Evolutionary conservation across 2,329 filamentous ascomycete species (phyloP).

Genomic region (Aplosporella prunicola): DNA sequence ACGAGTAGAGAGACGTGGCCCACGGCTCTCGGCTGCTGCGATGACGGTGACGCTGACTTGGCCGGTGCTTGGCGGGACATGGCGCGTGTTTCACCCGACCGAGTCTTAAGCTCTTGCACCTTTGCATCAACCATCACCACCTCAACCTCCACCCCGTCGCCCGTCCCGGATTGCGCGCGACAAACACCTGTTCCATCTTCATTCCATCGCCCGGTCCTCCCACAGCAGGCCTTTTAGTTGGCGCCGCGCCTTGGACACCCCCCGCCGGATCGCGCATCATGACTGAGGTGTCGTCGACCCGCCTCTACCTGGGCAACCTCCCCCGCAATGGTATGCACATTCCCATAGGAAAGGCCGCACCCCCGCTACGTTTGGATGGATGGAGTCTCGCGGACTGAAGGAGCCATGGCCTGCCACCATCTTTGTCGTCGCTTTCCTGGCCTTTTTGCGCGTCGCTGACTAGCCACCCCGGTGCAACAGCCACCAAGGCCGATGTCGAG

Average conservation of each 20-base stretch:
- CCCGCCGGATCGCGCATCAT: slow-evolving; percentile 39
- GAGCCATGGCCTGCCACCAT: slow-evolving; percentile 8
- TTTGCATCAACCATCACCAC: not conserved
- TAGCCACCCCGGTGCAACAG: slow-evolving; percentile 43
- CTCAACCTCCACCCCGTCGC: not conserved
- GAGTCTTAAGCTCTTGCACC: not conserved
- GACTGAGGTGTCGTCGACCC: slow-evolving; percentile 85
- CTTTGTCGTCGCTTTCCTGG: slow-evolving; percentile 12
- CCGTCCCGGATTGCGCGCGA: no score
- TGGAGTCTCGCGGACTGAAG: slow-evolving; percentile 7
- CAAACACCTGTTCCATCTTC: no score
- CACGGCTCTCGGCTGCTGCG: no score
- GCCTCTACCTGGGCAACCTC: slow-evolving; percentile 96
- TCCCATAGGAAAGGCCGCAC: slow-evolving; percentile 10
- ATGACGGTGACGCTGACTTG: no score
- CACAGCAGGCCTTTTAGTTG: no score
- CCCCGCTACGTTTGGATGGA: slow-evolving; percentile 12
- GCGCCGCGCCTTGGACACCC: slow-evolving; percentile 9
- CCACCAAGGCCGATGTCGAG: slow-evolving; percentile 95
- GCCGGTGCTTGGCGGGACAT: no score
- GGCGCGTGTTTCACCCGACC: no score
- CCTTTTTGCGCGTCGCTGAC: slow-evolving; percentile 34
- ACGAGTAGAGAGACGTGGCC: no score
- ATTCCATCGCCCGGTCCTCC: no score
- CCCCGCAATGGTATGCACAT: slow-evolving; percentile 76